Evolutionary conservation across 495 filamentous ascomycete species (phyloP).

Genomic region (Neurospora hispaniola): DNA sequence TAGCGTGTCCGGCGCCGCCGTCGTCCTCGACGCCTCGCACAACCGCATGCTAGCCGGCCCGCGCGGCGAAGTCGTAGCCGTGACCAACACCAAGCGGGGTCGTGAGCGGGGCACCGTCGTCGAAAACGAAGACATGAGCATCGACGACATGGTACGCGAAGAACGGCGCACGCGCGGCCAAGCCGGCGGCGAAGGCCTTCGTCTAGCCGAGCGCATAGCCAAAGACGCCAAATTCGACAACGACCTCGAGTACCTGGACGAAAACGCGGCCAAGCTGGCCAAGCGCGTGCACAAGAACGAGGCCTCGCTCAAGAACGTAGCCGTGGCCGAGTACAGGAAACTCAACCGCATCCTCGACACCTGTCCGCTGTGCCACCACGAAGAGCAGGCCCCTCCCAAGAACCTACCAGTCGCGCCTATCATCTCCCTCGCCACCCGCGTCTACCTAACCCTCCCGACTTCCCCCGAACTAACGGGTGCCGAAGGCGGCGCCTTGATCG

Average conservation of each 20-base stretch:
- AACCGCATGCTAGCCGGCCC: conserved; percentile 73
- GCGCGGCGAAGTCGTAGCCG: conserved; percentile 62
- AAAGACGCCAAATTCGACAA: conserved; percentile 89
- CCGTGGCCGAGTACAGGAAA: conserved; percentile 80
- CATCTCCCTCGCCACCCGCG: conserved; percentile 78
- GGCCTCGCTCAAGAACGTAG: conserved; percentile 76
- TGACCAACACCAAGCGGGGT: conserved; percentile 62
- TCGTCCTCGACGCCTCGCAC: conserved; percentile 79
- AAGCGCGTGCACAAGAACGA: conserved; percentile 80
- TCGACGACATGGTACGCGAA: conserved; percentile 92
- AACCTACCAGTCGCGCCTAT: conserved; percentile 68
- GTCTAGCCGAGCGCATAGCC: conserved; percentile 81
- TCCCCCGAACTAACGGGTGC: conserved; percentile 66
- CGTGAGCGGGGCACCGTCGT: conserved; percentile 68
- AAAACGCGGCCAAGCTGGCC: conserved; percentile 88
- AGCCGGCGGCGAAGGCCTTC: conserved; percentile 67
- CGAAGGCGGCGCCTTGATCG: conserved; percentile 73
- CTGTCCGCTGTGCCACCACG: conserved; percentile 88
- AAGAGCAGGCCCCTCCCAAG: conserved; percentile 62
- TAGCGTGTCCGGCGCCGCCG: conserved; percentile 35
- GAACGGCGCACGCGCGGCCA: conserved; percentile 75
- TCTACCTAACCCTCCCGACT: conserved; percentile 81
- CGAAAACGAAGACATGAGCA: conserved; percentile 90
- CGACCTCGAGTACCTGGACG: conserved; percentile 94
- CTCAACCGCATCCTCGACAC: conserved; percentile 80